Percentiles rank a stretch among this genome's conserved stretches.
These are phyloP conservation scores for Daucus carota DNA, from an alignment of 129 eudicot species.

Conservation along the genomic window DNA sequence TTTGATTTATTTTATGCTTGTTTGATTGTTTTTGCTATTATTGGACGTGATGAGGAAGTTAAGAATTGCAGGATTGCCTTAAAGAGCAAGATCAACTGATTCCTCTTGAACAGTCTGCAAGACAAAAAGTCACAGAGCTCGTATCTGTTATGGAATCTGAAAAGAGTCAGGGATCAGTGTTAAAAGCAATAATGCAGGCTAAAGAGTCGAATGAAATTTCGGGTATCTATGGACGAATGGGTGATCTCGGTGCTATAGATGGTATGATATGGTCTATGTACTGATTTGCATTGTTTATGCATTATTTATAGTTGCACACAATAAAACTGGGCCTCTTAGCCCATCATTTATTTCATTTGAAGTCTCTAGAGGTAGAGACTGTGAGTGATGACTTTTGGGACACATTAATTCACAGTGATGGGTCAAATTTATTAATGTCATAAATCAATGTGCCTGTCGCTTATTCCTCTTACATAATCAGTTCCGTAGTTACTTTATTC, in stretches of 20 bases:
- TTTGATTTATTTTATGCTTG: background rate
- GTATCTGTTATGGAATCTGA: slow-evolving; percentile 70
- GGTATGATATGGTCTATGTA: slow-evolving; percentile 30
- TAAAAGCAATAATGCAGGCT: slow-evolving; percentile 79
- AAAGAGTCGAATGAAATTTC: slow-evolving; percentile 62
- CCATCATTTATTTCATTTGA: background rate
- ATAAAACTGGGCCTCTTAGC: background rate
- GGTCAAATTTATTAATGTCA: background rate
- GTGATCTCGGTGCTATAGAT: slow-evolving; percentile 90
- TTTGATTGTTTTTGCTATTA: slow-evolving; percentile 1
- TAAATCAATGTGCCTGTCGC: background rate
- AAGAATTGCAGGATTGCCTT: slow-evolving; percentile 46
- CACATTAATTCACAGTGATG: background rate
- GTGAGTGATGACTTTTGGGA: background rate
- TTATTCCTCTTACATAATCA: background rate
- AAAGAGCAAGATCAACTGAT: slow-evolving; percentile 65
- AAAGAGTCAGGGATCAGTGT: slow-evolving; percentile 75
- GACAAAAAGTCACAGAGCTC: slow-evolving; percentile 82
- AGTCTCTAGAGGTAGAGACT: background rate
- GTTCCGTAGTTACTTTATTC: background rate
- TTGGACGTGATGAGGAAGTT: background rate
- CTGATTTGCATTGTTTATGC: background rate
- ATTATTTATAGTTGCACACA: background rate
- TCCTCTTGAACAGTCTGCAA: slow-evolving; percentile 74
- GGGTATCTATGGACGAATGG: slow-evolving; percentile 94